Conservation (phyloP, 139 green algal genomes). For the Tetradesmus obliquus region DNA sequence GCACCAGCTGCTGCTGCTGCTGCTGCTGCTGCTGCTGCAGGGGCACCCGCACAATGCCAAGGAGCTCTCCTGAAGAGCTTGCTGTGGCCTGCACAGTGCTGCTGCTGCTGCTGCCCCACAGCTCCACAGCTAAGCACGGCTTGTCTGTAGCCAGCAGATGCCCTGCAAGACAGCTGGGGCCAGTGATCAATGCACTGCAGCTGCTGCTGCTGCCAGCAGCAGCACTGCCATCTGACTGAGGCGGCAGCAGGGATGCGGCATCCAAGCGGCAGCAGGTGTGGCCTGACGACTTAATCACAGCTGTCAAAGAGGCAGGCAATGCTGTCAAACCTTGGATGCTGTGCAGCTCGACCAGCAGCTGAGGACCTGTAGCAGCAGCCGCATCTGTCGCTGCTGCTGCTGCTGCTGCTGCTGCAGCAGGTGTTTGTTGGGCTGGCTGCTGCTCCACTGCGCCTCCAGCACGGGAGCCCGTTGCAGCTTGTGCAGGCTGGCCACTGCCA, state of each 20-base stretch:
- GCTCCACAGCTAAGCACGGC: constrained; percentile 18
- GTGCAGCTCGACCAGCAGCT: neutral
- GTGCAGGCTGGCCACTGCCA: neutral
- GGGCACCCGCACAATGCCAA: constrained; percentile 15
- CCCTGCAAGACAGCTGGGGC: neutral
- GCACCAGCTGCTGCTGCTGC: constrained; percentile 7
- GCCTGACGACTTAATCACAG: constrained; percentile 11
- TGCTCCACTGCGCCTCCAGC: neutral
- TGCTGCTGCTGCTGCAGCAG: constrained; percentile 1
- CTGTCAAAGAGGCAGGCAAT: neutral
- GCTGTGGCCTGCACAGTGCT: constrained; percentile 4
- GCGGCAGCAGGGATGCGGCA: constrained; percentile 1
- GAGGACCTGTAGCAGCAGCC: neutral
- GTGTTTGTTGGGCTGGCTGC: neutral
- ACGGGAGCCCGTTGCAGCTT: neutral
- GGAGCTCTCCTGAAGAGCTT: neutral
- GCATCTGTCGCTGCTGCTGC: neutral
- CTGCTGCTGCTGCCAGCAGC: neutral
- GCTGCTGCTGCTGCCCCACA: constrained; percentile 18
- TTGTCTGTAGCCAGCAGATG: neutral
- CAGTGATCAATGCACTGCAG: neutral
- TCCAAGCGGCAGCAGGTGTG: neutral
- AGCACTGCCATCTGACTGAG: neutral
- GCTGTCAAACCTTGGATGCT: constrained; percentile 10
- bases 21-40: constrained; percentile 23